Base-by-base conservation (phyloP, 345 rosid species). In the Ceriops zippeliana region DNA sequence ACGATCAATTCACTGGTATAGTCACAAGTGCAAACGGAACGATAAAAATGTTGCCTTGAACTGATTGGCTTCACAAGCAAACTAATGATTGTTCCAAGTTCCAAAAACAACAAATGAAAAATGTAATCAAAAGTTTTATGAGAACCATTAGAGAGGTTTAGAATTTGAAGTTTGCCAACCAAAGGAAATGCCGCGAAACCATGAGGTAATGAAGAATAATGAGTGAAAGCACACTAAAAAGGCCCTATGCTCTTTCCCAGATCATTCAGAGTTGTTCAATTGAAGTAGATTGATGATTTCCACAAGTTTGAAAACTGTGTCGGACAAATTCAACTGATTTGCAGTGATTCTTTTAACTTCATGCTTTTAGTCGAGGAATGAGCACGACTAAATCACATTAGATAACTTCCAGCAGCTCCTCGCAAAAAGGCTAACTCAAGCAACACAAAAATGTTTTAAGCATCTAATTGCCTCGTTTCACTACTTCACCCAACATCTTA, bases 21-120 rank as follows among this genome's bases (percentile, higher is more conserved):
- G 46, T 1, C 52, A 58, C 67, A 73, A 69, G n/a, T 22, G 24
- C 27, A 26, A 65, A 69, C 4, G 30, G 53, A 24, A 21, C 19
- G 1, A 70, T 7, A 22, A 34, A 27, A 60, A 59, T 26, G 31
- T 15, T 31, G 30, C 10, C 6, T 22, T 19, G 8, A 26, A 24
- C 21, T 27, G 28, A 47, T n/a, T 42, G 51, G 47, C 27, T 49
- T 67, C 31, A 51, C 19, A 68, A 30, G 64, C 63, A 52, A 52
- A 27, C 58, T 34, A 32, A 46, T 35, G 21, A 16, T 22, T n/a
- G 26, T 16, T 64, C 22, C 16, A 65, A 35, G 49, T 22, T 10
- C 27, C 56, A 10, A 58, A 34, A 66, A 61, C 16, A 54, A 52
- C 17, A 2, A 52, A n/a, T 6, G 24, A 8, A 63, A 74, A 73